Evolutionary conservation across 768 basidiomycete genomes (phyloP).

Genomic region (Mycena floridula): DNA sequence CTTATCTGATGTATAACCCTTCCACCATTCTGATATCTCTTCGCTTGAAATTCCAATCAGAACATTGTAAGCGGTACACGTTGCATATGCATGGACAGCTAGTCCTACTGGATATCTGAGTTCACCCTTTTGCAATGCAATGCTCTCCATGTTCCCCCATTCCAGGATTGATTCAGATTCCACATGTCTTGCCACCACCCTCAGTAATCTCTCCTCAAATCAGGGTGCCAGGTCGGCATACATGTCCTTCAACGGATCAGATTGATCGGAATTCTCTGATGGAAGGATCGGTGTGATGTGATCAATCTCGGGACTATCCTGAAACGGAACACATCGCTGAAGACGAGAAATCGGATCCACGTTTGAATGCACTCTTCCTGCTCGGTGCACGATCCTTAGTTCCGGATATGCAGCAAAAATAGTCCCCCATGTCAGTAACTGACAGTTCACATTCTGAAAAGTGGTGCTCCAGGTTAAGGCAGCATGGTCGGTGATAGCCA

Average conservation of each 20-base stretch:
- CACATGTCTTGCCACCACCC: not conserved
- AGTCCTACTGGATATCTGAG: too few relatives aligned
- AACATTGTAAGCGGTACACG: not conserved
- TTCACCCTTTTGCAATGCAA: conserved; percentile 1
- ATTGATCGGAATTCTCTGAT: too few relatives aligned
- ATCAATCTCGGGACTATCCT: too few relatives aligned
- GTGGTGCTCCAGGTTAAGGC: too few relatives aligned
- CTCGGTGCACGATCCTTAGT: conserved; percentile 20
- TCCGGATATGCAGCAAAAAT: not conserved
- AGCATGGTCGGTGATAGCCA: not conserved
- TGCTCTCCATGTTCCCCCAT: not conserved
- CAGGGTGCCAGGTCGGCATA: not conserved
- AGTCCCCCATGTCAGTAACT: not conserved
- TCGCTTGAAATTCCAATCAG: not conserved
- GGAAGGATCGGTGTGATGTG: too few relatives aligned
- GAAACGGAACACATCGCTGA: not conserved
- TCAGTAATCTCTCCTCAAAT: not conserved
- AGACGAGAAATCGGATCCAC: too few relatives aligned
- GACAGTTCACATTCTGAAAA: not conserved
- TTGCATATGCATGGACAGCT: not conserved
- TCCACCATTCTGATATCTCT: not conserved
- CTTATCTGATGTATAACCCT: not conserved
- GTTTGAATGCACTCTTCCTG: conserved; percentile 23
- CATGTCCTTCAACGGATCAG: not conserved
- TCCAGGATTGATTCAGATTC: not conserved